Conservation (phyloP, 352 stramenopile species). For the Globisporangium sylvaticum region DNA sequence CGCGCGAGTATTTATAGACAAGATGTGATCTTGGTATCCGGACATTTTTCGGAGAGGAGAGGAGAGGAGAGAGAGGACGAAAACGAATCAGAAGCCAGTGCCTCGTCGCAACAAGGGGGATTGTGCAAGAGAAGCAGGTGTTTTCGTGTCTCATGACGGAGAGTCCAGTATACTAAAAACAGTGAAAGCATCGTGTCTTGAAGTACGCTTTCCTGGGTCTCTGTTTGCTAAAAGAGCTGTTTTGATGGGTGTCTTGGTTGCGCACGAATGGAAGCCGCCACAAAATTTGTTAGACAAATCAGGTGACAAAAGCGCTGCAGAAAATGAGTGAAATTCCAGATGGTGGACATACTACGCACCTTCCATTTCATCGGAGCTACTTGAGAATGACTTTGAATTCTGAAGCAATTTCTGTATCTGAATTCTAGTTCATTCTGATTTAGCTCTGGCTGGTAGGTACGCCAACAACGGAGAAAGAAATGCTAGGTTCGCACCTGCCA, state of each 20-base stretch:
- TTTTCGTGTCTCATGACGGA: background rate
- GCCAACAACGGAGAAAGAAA: too few species aligned
- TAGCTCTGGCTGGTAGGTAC: too few species aligned
- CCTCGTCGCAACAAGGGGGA: background rate
- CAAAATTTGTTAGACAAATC: background rate
- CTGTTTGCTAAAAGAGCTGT: background rate
- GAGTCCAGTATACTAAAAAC: background rate
- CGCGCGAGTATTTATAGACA: slow-evolving; percentile 1
- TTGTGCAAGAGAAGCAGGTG: background rate
- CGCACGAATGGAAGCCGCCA: background rate
- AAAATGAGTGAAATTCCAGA: background rate
- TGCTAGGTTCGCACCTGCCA: too few species aligned
- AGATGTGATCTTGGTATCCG: background rate
- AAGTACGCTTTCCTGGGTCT: background rate
- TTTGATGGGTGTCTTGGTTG: slow-evolving; percentile 17
- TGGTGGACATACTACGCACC: too few species aligned
- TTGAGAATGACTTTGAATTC: too few species aligned
- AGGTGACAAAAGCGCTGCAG: background rate
- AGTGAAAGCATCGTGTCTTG: background rate
- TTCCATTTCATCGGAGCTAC: too few species aligned
- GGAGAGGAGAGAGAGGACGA: background rate
- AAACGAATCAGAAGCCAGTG: slow-evolving; percentile 4
- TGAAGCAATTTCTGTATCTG: too few species aligned
- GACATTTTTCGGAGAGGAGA: background rate
- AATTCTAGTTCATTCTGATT: too few species aligned